Evolutionary conservation across 2,329 filamentous ascomycete genomes (phyloP), one percentile per base, ranked within the genome.

Genomic region (Claviceps cyperi): DNA sequence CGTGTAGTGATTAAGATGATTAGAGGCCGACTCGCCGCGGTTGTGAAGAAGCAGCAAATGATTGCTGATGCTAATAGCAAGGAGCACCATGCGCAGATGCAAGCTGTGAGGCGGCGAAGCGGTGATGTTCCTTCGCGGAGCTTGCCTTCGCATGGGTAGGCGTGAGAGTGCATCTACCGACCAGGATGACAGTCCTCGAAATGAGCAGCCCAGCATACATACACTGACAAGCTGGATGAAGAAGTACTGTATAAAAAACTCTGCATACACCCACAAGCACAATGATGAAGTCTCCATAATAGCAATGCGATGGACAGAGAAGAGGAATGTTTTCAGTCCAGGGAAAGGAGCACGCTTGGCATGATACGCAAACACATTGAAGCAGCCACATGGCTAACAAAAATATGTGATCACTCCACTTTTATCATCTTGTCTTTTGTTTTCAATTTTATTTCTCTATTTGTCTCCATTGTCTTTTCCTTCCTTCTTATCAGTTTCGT

Each of bases 1-100:
- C 17, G 13, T 11, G 3, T 43, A 81, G 79, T 83, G 71, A 78
- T 82, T 52, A 66, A 72, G 50, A 82, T 83, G 78, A 77, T 82
- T 54, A 73, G 69, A 22, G 65, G 66, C n/a, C 73, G 80, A 51
- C 69, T 83, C 3, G 59, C 65, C 19, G 69, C 70, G 19, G 75
- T 83, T 46, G 74, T 73, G 50, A 79, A 78, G 65, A 82, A 81
- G 67, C 71, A 77, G 59, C 73, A 71, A 44, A 72, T 78, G 61
- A 82, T 83, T 60, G 76, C 73, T 15, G 77, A 77, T 51, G 76
- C 76, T 47, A 75, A 73, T 36, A 64, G 51, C 55, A 75, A 73
- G 58, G 69, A 69, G 5, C 69, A 73, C 49, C 65, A 69, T 51
- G 65, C 64, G 44, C 69, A 71, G 51, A 66, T 71, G 52, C 65